A percentile compares a stretch with the other conserved stretches of the same genome.
Evolutionary conservation across 306 rosid species (phyloP).

Genomic region (Ammopiptanthus mongolicus): DNA sequence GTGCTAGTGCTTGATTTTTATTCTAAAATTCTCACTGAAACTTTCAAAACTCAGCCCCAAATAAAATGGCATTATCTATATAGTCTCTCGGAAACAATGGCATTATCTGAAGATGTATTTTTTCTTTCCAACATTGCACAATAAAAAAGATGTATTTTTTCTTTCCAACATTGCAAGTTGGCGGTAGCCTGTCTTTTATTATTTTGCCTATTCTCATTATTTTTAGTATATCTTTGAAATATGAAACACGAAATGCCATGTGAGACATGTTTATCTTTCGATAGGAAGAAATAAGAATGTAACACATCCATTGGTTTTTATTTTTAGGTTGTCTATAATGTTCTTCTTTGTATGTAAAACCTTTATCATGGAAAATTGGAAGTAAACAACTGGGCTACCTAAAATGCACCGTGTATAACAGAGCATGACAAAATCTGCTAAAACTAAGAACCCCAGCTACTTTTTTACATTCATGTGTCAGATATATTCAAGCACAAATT

Average conservation of each 20-base stretch:
- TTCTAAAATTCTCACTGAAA: too few species aligned
- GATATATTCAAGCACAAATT: constrained; percentile 4
- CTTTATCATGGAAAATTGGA: not conserved
- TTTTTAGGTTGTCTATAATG: not conserved
- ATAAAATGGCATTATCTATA: too few species aligned
- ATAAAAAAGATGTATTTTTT: constrained; percentile 72
- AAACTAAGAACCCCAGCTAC: constrained; percentile 3
- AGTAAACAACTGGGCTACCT: not conserved
- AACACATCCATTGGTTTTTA: not conserved
- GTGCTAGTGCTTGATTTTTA: too few species aligned
- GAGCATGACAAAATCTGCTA: not conserved
- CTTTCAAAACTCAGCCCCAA: too few species aligned
- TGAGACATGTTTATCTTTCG: not conserved
- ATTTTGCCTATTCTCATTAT: not conserved
- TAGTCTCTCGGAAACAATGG: not conserved
- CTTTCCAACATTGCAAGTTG: constrained; percentile 89
- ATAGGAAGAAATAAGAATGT: not conserved
- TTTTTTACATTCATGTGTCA: not conserved
- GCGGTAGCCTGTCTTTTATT: constrained; percentile 56
- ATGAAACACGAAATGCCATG: not conserved
- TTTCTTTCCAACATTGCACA: constrained; percentile 38
- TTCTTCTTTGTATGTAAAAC: not conserved
- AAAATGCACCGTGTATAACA: not conserved
- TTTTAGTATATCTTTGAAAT: constrained; percentile 19
- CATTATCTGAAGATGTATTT: not conserved